Percentiles rank a stretch among this genome's conserved stretches.
phyloP scores from a whole-genome alignment of 1,139 yeast genomes.

The Schizosaccharomyces versatilis region DNA sequence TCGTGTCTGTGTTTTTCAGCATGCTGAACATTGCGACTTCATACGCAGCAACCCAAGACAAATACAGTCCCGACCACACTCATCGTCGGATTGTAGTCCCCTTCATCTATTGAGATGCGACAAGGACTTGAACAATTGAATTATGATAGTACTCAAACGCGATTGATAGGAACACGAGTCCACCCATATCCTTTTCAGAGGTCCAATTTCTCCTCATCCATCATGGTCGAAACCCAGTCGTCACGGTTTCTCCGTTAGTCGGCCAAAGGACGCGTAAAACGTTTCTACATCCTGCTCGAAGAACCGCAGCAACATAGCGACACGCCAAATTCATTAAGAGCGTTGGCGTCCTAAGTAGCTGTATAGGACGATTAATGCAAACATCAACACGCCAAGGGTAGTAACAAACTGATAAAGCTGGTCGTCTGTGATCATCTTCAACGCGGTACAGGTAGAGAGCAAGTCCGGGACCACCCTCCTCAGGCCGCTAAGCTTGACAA shows the following conservation, averaged over 20 bases:
- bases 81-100: not conserved
- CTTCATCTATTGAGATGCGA: not conserved
- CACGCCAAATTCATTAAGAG: slow-evolving; percentile 12
- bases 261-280: not conserved
- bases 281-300: not conserved
- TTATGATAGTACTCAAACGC: no score
- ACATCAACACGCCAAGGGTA: slow-evolving; percentile 51
- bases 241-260: no score
- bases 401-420: slow-evolving; percentile 58
- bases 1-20: not conserved
- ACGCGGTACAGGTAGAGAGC: no score
- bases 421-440: slow-evolving; percentile 51
- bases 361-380: slow-evolving; percentile 48
- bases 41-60: not conserved
- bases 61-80: not conserved
- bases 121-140: no score
- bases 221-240: no score
- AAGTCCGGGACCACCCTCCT: no score
- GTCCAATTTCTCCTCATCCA: no score
- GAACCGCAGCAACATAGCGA: no score
- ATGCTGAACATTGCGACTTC: not conserved
- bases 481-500: no score
- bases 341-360: slow-evolving; percentile 27
- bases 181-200: no score
- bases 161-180: no score